Base-by-base conservation (phyloP, 306 rosid genomes). In the Lablab purpureus region DNA sequence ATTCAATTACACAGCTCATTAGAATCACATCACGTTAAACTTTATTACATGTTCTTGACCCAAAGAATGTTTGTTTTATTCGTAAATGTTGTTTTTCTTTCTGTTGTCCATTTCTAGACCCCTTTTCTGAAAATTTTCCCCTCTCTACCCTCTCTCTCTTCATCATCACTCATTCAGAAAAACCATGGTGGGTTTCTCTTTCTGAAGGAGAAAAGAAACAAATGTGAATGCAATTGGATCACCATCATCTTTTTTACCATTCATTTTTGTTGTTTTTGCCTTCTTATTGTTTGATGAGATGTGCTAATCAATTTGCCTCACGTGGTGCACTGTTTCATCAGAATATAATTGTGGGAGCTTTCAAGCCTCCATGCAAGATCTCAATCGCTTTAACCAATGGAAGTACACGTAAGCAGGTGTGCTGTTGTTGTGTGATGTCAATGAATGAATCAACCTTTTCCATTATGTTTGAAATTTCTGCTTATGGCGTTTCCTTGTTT, bases 321-420 rank as follows among this genome's bases (percentile, higher is more conserved):
- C 50, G 22, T 1, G 4, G 28, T 34, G 27, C 17, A 7, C 14
- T 60, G 67, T 75, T 69, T 60, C 17, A 76, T 76, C 77, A 81
- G 88, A 77, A 85, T 85, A 66, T 81, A 67, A 41, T 85, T 49
- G 64, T 68, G 36, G 85, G 80, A 67, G 80, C 79, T 66, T 85
- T 81, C 82, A 81, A 77, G 32, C 69, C 85, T 0, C 77, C 88
- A 3, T 81, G 83, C 76, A 76, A 66, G 52, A 67, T 81, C 54
- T 80, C 64, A 72, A 81, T 84, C 69, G 47, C 77, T 10, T 58
- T 84, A 1, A 36, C 74, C 37, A 83, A 84, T 21, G 70, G 64
- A 84, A 17, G 40, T 72, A 72, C 74, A 19, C 85, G 82, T 69
- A 81, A 81, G 69, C 52, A 76, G 87, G 85, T 84, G 54, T 25